These are phyloP conservation scores for Dactylellina cionopaga DNA, from an alignment of 2,329 filamentous ascomycete genomes.

Conservation along the genomic window DNA sequence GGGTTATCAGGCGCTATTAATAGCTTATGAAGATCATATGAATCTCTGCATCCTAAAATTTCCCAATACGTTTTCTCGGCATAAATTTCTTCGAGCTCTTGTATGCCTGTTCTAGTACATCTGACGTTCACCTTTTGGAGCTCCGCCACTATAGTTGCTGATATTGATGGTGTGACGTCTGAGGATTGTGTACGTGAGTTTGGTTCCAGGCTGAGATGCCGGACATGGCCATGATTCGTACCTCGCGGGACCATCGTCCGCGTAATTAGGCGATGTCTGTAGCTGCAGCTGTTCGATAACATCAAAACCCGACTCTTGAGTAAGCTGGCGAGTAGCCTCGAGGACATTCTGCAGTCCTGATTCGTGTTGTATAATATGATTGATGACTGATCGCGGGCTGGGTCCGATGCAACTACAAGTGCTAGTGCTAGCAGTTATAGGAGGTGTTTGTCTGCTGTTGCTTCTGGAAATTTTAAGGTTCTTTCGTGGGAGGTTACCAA, in stretches of 20 bases:
- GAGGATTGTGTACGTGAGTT: neutral
- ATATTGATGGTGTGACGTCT: constrained; percentile 12
- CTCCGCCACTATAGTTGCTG: constrained; percentile 17
- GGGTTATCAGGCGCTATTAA: constrained; percentile 1
- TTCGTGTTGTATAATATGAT: constrained; percentile 1
- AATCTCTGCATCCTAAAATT: neutral
- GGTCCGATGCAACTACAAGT: neutral
- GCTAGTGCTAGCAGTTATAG: no score
- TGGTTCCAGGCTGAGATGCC: constrained; percentile 7
- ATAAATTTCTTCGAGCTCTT: neutral
- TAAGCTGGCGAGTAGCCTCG: constrained; percentile 4
- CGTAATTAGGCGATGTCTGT: neutral
- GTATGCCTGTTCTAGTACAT: constrained; percentile 8
- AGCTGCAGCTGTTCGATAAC: constrained; percentile 2
- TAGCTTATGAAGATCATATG: constrained; percentile 1
- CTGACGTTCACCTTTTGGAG: constrained; percentile 14
- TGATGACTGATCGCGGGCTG: neutral
- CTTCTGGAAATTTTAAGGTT: no score
- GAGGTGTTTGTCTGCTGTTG: no score
- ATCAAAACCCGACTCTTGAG: constrained; percentile 2
- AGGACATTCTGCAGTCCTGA: constrained; percentile 10
- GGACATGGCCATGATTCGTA: neutral
- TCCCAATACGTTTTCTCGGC: neutral
- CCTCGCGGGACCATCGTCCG: neutral
- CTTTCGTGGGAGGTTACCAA: no score